Base-by-base conservation (phyloP, 768 basidiomycete species). In the Ramaria sp. region DNA sequence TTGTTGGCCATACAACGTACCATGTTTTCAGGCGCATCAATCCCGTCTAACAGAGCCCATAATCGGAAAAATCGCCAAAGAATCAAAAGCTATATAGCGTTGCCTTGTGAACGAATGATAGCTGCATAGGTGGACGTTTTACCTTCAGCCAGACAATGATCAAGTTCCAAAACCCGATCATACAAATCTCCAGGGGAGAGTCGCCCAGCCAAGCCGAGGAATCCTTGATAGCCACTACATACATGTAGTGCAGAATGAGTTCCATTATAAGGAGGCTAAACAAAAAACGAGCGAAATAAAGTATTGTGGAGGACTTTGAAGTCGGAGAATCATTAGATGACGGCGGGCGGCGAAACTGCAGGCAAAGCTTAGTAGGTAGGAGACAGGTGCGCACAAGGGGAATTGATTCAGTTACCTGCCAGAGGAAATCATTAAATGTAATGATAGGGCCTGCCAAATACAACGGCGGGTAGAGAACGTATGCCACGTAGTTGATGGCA, bases 11-110 rank as follows among this genome's bases (percentile, higher is more conserved):
- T 87, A 65, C 96, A 98, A n/a, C 96, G 80, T 12, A 99, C 79
- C 96, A 97, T 96, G 69, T 99, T 99, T 69, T 99, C 96, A 0
- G 95, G 96, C 0, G 92, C 88, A 63, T 96, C 91, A 34, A 97
- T 78, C 0, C 89, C 90, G 63, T 92, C 90, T 6, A 81, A 68
- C 20, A 98, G 73, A 2, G 94, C 86, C 92, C 94, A 97, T 19
- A 96, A 71, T 1, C 94, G 87, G 75, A 97, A 98, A 74, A 96
- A 96, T 11, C 95, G 80, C 95, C 95, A 97, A 0, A 93, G 89
- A 20, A 97, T 80, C 42, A 97, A 74, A 20, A 97, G 81, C 94
- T 97, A 63, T 27, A 27, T 5, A 27, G 27, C 27, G n/a, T n/a
- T n/a, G n/a, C 27, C 46, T 41, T 37, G 34, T 37, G 9, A 37